Evolutionary conservation across 1,139 yeast species (phyloP), one percentile per base, ranked within the genome.

Genomic region (Saccharomyces pastorianus): DNA sequence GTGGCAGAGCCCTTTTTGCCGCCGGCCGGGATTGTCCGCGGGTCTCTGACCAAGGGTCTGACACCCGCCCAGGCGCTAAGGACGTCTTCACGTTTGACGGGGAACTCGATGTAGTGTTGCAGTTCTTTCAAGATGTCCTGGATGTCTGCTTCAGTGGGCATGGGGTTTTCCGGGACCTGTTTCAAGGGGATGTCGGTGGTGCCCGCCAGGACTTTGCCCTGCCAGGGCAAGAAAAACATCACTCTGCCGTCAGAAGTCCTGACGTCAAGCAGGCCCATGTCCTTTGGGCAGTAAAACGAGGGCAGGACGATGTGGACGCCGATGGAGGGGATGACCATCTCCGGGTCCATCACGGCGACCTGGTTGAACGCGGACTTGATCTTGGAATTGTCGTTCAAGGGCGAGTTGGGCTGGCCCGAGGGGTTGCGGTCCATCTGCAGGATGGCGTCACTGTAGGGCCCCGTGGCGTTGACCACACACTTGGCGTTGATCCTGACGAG

Each of bases 221-320:
- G 97, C 98, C 98, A 91, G 64, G 98, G 98, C 71, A 91, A 78
- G 75, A 91, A 91, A 76, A 91, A 91, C 86, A 91, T 88, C 57
- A 91, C 98, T 74, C 98, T 84, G 56, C 98, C 98, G 70, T 91
- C 98, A 47, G 95, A 78, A 53, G 98, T 91, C 51, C 88, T 80
- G 50, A 97, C 96, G 71, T 91, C 97, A 59, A 91, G 78, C 62
- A 91, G 77, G 61, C 98, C 98, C 80, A 89, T 81, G 61, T 84
- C 84, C 69, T 81, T 79, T 55, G 98, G 96, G 70, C 96, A 86
- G 73, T 88, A 91, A 78, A 81, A 90, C 62, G 93, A 96, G 3
- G 23, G 23, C 3, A 23, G 23, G 23, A 91, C 86, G 67, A 91
- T 80, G 72, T 91, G 98, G 52, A 89, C 96, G 73, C 98, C 98